Percentiles rank a stretch among this genome's conserved stretches.
These are phyloP conservation scores for Skeletonema potamos DNA, from an alignment of 108 stramenopile species.

Conservation along the genomic window DNA sequence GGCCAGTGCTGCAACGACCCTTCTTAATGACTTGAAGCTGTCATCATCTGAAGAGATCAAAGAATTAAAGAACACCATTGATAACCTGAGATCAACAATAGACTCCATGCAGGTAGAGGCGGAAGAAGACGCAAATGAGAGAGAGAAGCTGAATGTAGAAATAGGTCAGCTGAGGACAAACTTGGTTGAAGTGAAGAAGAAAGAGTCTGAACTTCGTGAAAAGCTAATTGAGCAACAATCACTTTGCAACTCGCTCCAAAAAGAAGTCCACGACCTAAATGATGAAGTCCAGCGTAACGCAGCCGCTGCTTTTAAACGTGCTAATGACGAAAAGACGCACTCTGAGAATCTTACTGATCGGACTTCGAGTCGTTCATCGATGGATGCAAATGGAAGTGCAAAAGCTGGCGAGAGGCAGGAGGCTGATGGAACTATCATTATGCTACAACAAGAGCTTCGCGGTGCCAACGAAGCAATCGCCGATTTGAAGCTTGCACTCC, in stretches of 20 bases:
- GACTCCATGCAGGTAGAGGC: conserved; percentile 15
- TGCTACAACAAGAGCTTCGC: conserved; percentile 77
- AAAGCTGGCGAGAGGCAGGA: conserved; percentile 21
- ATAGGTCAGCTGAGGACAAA: conserved; percentile 23
- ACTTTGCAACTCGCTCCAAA: conserved; percentile 33
- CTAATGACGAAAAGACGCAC: conserved; percentile 19
- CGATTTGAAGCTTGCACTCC: conserved; percentile 81
- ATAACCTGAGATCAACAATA: conserved; percentile 32
- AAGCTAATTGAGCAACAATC: conserved; percentile 26
- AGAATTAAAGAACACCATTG: conserved; percentile 46
- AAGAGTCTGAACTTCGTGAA: conserved; percentile 31
- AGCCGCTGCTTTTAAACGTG: conserved; percentile 46
- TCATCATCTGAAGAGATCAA: conserved; percentile 26
- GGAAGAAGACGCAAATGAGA: conserved; percentile 22
- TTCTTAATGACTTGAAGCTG: conserved; percentile 18
- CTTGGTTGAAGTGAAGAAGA: conserved; percentile 17
- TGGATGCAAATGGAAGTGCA: conserved; percentile 1
- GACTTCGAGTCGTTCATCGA: not conserved
- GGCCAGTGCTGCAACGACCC: conserved; percentile 23
- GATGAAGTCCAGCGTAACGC: conserved; percentile 44
- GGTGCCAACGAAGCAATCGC: conserved; percentile 78
- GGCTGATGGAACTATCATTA: conserved; percentile 75
- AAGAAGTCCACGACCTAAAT: conserved; percentile 30
- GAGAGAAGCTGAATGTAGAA: conserved; percentile 39
- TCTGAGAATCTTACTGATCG: conserved; percentile 7